phyloP scores from a whole-genome alignment of 768 basidiomycete genomes.

The Boletus rex-veris region DNA sequence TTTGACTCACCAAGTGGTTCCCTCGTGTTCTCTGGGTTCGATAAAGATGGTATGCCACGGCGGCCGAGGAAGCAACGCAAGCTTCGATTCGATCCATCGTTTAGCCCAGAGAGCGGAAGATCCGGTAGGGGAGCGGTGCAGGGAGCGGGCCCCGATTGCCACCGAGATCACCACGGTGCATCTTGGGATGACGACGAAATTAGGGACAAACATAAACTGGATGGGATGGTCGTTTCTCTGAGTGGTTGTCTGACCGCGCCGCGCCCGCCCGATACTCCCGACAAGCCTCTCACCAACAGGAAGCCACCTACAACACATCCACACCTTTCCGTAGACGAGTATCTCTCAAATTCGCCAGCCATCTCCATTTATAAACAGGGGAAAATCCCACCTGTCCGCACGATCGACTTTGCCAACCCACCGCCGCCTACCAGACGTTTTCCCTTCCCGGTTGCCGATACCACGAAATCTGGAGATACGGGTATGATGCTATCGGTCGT shows the following conservation, averaged over 20 bases:
- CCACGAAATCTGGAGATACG: background rate
- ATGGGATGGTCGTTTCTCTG: background rate
- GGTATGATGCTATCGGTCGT: constrained; percentile 4
- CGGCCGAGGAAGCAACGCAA: constrained; percentile 28
- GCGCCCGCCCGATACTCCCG: constrained; percentile 7
- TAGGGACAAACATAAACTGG: background rate
- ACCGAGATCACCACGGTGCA: background rate
- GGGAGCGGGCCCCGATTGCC: background rate
- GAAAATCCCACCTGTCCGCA: constrained; percentile 7
- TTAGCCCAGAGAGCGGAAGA: constrained; percentile 15
- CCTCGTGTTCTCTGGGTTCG: constrained; percentile 27
- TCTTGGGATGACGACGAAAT: background rate
- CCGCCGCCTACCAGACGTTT: constrained; percentile 10
- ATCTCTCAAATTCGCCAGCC: background rate
- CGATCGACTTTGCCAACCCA: constrained; percentile 30
- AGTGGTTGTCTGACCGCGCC: background rate
- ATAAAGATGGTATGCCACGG: constrained; percentile 29
- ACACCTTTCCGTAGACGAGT: background rate
- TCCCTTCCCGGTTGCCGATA: constrained; percentile 4
- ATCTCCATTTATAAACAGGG: background rate
- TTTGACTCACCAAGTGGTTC: constrained; percentile 28
- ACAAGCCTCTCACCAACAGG: background rate
- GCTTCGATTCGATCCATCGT: constrained; percentile 25
- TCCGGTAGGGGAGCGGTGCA: background rate
- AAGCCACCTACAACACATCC: background rate